A percentile compares a stretch with the other conserved stretches of the same genome.
Evolutionary conservation across 2,329 filamentous ascomycete genomes (phyloP).

Genomic region (Pyrenochaeta sp.): DNA sequence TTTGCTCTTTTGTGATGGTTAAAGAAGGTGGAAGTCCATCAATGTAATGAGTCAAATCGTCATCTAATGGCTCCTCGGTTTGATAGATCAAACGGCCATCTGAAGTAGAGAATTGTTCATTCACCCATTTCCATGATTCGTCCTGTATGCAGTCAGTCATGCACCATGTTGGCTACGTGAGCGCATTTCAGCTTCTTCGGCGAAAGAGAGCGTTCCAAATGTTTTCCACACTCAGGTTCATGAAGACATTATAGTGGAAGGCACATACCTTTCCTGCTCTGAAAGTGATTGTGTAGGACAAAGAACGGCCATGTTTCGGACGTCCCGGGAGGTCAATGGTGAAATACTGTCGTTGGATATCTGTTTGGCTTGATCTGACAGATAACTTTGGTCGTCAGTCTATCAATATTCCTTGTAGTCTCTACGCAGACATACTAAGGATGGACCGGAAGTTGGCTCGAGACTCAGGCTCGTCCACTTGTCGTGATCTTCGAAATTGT

Average conservation of each 20-base stretch:
- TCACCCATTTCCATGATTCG: slow-evolving; percentile 73
- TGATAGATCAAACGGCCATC: slow-evolving; percentile 71
- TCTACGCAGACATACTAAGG: slow-evolving; percentile 25
- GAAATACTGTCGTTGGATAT: slow-evolving; percentile 60
- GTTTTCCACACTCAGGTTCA: too few species aligned
- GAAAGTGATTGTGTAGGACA: slow-evolving; percentile 77
- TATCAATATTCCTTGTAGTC: not conserved
- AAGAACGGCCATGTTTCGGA: slow-evolving; percentile 54
- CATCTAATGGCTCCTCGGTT: slow-evolving; percentile 36
- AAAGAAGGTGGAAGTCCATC: slow-evolving; percentile 64
- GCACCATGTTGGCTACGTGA: too few species aligned
- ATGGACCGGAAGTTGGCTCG: slow-evolving; percentile 46
- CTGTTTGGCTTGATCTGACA: slow-evolving; percentile 17
- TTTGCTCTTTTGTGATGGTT: slow-evolving; percentile 60
- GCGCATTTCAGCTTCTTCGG: too few species aligned
- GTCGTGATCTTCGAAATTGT: slow-evolving; percentile 65
- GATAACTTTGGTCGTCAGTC: slow-evolving; percentile 30
- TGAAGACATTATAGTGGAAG: too few species aligned
- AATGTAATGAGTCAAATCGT: slow-evolving; percentile 64
- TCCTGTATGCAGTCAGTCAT: slow-evolving; percentile 29
- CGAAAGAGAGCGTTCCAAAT: too few species aligned
- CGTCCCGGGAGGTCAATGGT: slow-evolving; percentile 54
- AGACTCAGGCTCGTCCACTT: slow-evolving; percentile 67
- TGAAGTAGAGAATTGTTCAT: slow-evolving; percentile 66
- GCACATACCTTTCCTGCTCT: slow-evolving; percentile 52